These are phyloP conservation scores for Eucalyptus tenuipes DNA, from an alignment of 345 rosid species.

Conservation along the genomic window DNA sequence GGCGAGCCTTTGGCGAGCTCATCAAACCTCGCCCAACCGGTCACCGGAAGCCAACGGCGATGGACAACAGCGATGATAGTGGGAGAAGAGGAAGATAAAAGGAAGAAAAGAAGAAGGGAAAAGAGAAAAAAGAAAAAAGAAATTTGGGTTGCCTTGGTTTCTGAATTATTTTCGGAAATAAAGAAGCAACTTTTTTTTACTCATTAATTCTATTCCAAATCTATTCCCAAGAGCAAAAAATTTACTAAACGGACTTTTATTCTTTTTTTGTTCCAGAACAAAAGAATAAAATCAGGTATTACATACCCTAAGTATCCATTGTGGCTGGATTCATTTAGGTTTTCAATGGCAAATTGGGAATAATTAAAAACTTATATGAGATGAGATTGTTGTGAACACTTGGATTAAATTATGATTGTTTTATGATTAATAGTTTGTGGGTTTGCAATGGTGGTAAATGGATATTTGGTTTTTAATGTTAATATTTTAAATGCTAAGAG, in stretches of 20 bases:
- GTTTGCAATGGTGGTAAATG: background rate
- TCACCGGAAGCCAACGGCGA: rapidly evolving
- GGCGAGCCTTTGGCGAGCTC: rapidly evolving
- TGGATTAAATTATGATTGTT: background rate
- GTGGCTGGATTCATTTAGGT: background rate
- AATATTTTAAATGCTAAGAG: background rate
- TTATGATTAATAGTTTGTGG: background rate
- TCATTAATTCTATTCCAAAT: too few relatives aligned
- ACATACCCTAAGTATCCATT: background rate
- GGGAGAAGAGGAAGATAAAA: too few relatives aligned
- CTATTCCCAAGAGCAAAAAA: too few relatives aligned
- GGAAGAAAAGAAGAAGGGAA: too few relatives aligned
- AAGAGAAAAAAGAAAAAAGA: too few relatives aligned
- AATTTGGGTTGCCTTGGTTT: too few relatives aligned
- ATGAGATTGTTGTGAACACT: background rate
- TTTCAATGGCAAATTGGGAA: background rate
- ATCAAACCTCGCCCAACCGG: rapidly evolving
- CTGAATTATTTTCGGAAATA: rapidly evolving
- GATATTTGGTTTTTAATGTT: background rate
- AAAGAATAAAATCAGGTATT: rapidly evolving
- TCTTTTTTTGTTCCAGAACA: too few relatives aligned
- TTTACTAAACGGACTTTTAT: too few relatives aligned
- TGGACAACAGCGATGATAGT: rapidly evolving
- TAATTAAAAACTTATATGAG: background rate
- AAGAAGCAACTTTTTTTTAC: too few relatives aligned